Percentiles rank a stretch among this genome's conserved stretches.
These are phyloP conservation scores for Pseudisothecium myosuroides DNA, from an alignment of 225 moss, liverwort and hornwort genomes.

Conservation along the genomic window DNA sequence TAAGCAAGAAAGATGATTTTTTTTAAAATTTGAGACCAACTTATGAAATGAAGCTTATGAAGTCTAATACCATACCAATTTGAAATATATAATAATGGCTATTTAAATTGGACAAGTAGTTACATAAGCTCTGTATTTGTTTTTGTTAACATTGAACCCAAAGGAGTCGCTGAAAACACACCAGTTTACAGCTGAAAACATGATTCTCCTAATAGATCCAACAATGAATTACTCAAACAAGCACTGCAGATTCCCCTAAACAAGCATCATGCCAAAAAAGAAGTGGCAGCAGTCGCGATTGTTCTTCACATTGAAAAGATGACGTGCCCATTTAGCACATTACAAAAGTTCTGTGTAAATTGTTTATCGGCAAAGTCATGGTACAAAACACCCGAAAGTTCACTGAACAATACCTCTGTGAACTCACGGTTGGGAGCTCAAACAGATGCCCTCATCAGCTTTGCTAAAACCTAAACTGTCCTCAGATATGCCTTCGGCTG, in stretches of 20 bases:
- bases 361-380: neutral
- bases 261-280: neutral
- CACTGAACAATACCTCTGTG: neutral
- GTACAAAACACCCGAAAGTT: neutral
- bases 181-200: neutral
- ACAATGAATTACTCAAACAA: neutral
- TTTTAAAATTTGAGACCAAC: too few relatives aligned
- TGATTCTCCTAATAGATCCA: neutral
- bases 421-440: neutral
- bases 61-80: too few relatives aligned
- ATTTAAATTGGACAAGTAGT: too few relatives aligned
- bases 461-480: neutral
- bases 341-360: neutral
- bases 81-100: too few relatives aligned
- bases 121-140: too few relatives aligned
- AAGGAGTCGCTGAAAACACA: too few relatives aligned
- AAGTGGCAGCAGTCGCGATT: neutral
- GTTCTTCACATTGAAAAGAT: neutral
- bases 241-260: neutral
- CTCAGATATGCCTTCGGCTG: slow-evolving; percentile 11
- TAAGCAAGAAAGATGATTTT: too few relatives aligned
- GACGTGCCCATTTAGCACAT: neutral
- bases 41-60: too few relatives aligned
- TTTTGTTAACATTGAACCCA: too few relatives aligned
- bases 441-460: neutral